Conservation (phyloP, 345 rosid species). For the Toxicodendron radicans region DNA sequence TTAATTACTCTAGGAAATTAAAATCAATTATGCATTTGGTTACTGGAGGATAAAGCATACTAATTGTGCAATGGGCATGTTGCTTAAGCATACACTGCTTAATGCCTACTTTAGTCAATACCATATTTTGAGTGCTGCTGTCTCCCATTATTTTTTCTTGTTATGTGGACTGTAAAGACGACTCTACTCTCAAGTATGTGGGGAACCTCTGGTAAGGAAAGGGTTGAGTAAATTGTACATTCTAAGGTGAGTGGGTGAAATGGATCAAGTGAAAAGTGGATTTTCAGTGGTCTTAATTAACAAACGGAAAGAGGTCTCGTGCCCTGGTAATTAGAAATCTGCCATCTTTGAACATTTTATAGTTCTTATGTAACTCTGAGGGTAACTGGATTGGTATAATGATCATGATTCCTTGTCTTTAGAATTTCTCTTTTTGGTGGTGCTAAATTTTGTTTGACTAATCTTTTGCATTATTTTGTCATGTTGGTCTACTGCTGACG, state of each 20-base stretch:
- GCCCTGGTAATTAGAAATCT: not conserved
- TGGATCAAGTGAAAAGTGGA: not conserved
- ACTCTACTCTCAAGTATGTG: not conserved
- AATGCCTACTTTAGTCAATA: too few relatives aligned
- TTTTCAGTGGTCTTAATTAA: not conserved
- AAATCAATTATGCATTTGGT: too few relatives aligned
- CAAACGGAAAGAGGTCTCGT: not conserved
- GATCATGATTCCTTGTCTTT: not conserved
- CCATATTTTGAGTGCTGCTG: not conserved
- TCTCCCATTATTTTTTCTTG: not conserved
- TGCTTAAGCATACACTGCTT: too few relatives aligned
- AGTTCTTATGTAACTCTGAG: not conserved
- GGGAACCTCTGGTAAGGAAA: not conserved
- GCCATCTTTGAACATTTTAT: not conserved
- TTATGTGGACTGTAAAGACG: not conserved
- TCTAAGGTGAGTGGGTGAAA: not conserved
- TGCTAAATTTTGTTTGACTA: conserved; percentile 1
- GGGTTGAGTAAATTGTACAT: too few relatives aligned
- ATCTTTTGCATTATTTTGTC: not conserved
- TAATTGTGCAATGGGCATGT: too few relatives aligned
- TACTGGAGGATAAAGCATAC: too few relatives aligned
- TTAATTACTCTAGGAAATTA: too few relatives aligned
- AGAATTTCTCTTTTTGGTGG: not conserved
- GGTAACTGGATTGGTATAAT: not conserved
- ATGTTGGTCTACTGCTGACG: conserved; percentile 13